Base-by-base conservation (phyloP, 371 early-diverging fungal genomes). In the Fennellomyces sp. region DNA sequence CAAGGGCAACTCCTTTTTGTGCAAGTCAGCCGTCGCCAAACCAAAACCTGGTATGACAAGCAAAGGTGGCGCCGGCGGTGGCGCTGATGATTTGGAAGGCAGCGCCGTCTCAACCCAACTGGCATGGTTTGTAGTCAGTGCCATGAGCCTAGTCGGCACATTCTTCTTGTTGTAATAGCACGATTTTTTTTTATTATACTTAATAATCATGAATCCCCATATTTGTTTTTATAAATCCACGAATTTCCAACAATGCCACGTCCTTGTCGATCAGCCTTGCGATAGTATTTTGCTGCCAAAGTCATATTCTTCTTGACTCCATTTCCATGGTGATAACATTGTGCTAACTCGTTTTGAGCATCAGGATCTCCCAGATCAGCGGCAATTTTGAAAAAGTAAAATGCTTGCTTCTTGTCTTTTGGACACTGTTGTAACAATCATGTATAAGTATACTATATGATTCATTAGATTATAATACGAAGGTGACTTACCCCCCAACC, bases 201-300 rank as follows among this genome's bases (percentile, higher is more conserved):
- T 12, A 12, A 6, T 17, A 10, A 49, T 49, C 12, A 6, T 49
- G 10, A n/a, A 27, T 49, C 31, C 6, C 21, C 25, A 6, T 92
- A 92, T 66, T 97, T 96, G 30, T 89, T 82, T 68, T 96, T 97
- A 77, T 88, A 93, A 28, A 97, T 94, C 97, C 97, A 97, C 21
- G 93, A 93, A 67, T 94, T 94, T n/a, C 91, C 91, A 30, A 96
- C 89, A 21, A 91, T 81, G 36, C 89, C 85, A 13, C 84, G 71
- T 2, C 96, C 97, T 68, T 92, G 91, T 26, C 76, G 82, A 58
- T 91, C 86, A 1, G 97, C 97, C 61, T 89, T 64, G 21, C 96
- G 84, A 60, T 90, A 95, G 71, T 91, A 95, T 58, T 90, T 87
- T 0, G 96, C 95, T 2, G 97, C 91, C 53, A 76, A 82, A 55